Percentiles rank a stretch among this genome's conserved stretches.
Evolutionary conservation across 192 early-diverging fungal species (phyloP).

Genomic region (Podila minutissima): DNA sequence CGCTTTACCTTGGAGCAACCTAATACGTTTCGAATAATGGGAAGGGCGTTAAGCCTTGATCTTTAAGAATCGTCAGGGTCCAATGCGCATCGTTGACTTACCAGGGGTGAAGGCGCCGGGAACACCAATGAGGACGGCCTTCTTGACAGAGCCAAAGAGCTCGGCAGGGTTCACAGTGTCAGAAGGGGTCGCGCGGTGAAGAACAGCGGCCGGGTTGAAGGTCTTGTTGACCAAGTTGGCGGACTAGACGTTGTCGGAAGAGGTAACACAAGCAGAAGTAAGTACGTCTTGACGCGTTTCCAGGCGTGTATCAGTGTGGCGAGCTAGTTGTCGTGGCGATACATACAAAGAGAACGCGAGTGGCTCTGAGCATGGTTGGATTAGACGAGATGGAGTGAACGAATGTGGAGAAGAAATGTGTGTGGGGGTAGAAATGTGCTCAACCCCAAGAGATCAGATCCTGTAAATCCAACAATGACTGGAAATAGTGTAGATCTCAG

Average conservation of each 20-base stretch:
- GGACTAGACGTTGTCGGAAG: neutral
- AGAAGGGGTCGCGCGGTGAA: conserved; percentile 54
- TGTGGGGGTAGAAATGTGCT: neutral
- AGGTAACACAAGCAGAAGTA: neutral
- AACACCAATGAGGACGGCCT: conserved; percentile 56
- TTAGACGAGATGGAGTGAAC: neutral
- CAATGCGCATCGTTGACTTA: neutral
- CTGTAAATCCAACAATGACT: no score
- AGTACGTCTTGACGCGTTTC: neutral
- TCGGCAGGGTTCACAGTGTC: conserved; percentile 53
- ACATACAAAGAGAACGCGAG: conserved; percentile 24
- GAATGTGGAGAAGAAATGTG: neutral
- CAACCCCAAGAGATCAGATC: neutral
- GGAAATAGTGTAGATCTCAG: no score
- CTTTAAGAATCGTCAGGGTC: neutral
- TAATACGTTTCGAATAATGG: neutral
- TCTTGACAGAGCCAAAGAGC: conserved; percentile 52
- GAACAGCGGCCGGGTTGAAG: conserved; percentile 22
- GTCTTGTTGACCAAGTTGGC: conserved; percentile 29
- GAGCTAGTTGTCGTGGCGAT: neutral
- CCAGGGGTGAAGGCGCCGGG: conserved; percentile 54
- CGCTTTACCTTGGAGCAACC: conserved; percentile 38
- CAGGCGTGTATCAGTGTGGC: neutral
- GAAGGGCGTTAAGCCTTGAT: neutral
- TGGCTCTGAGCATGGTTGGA: conserved; percentile 14